Conservation (phyloP, 1,284 basidiomycete species). For the Cerioporus squamosus region DNA sequence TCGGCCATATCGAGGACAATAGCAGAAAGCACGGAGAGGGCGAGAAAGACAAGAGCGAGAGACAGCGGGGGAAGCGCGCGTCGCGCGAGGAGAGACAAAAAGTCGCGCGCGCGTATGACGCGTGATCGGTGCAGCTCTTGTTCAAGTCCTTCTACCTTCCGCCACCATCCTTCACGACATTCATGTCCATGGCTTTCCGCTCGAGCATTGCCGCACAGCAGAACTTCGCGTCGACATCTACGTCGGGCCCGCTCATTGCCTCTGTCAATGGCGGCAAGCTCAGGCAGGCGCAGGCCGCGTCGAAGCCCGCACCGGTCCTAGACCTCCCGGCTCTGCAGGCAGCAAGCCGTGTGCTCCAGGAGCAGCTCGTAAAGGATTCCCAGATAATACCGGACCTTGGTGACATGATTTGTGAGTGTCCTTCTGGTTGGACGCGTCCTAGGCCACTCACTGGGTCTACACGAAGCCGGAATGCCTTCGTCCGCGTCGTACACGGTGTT, state of each 20-base stretch:
- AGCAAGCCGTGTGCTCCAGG: conserved; percentile 68
- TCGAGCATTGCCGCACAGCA: conserved; percentile 17
- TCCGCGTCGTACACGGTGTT: conserved; percentile 78
- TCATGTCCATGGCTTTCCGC: conserved; percentile 17
- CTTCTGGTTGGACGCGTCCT: conserved; percentile 25
- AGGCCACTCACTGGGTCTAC: conserved; percentile 11
- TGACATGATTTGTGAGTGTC: conserved; percentile 56
- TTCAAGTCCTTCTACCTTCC: conserved; percentile 25
- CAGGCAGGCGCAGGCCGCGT: conserved; percentile 21
- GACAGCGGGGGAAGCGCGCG: conserved; percentile 3
- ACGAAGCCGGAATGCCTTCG: conserved; percentile 60
- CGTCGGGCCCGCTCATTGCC: conserved; percentile 12
- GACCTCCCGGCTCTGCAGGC: conserved; percentile 67
- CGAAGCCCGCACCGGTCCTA: conserved; percentile 44
- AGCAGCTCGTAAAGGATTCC: conserved; percentile 70
- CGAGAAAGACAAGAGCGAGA: not conserved
- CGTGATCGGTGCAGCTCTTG: conserved; percentile 21
- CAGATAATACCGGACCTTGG: conserved; percentile 75
- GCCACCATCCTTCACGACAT: conserved; percentile 13
- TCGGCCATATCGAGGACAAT: conserved; percentile 22
- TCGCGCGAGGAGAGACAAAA: conserved; percentile 19
- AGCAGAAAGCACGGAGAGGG: not conserved
- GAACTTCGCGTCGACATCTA: conserved; percentile 21
- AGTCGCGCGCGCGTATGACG: conserved; percentile 26
- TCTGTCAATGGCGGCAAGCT: conserved; percentile 25